Base-by-base conservation (phyloP, 805 yeast genomes). In the Candida sithepensis region DNA sequence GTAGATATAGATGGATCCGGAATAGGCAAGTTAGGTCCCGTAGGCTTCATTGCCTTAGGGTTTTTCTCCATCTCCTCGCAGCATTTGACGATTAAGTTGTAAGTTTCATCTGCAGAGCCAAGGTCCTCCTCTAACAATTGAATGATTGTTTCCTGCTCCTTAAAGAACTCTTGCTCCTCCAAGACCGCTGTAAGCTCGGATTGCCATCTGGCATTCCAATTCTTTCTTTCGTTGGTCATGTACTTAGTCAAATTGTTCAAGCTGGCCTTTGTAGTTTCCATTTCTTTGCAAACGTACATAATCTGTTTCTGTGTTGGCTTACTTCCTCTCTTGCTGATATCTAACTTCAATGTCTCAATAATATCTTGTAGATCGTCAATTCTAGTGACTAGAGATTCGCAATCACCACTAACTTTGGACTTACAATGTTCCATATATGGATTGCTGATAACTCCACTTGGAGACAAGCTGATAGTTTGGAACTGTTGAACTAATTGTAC, bases 191-290 rank as follows among this genome's bases (percentile, higher is more conserved):
- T 94, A 47, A 94, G 75, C 61, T 90, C 97, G 4, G 84, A 71
- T 61, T 91, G 97, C 97, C 99, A 92, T 8, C 88, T 84, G 55
- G 79, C 79, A 61, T 88, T 87, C 96, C 98, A 90, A 28, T 80
- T 81, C 6, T 90, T 84, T 54, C 86, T 86, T 60, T 90, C 98
- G 4, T 72, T 70, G 1, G 66, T 58, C 36, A 94, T 83, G 58
- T 79, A 89, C 4, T 67, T 68, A n/a, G 76, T 73, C 75, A 90
- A 77, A 2, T 65, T 65, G 1, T 65, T 65, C 39, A 92, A 71
- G 16, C 77, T 75, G 0, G 57, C 42, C 46, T 77, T 75, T 0
- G 95, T 91, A 1, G 68, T 71, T 3, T 59, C 68, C 21, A 94
- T 73, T 51, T 91, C 96, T 54, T 79, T 79, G 7, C 74, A 60